Evolutionary conservation across 2,329 filamentous ascomycete species (phyloP), one percentile per base, ranked within the genome.

Genomic region (Blumeriella jaapii): DNA sequence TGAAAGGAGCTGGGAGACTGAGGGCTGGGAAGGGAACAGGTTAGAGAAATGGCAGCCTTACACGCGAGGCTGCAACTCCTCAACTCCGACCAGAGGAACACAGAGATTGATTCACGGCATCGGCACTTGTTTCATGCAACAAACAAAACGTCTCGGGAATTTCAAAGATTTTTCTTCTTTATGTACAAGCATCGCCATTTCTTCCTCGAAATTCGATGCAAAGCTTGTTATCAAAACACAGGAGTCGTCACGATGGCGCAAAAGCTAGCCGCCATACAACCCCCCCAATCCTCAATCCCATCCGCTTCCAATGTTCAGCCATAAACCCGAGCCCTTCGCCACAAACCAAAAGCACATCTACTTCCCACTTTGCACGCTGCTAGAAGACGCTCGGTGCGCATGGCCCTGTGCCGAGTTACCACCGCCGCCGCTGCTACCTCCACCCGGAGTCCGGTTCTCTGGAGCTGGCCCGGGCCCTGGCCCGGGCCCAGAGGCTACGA

Each of bases 311-410:
- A n/a, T n/a, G 30, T 22, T 29, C 36, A 32, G 23, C n/a, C 14
- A 10, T 18, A 13, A 20, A 22, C n/a, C 9, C 24, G 12, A 8
- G 12, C 24, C 26, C 31, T 16, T 18, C 13, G 11, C 19, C 34
- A 31, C 24, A 31, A 27, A 15, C n/a, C n/a, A n/a, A n/a, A n/a
- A n/a, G n/a, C 6, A 24, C n/a, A 23, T 23, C 28, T 38, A 41
- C 24, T 48, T 53, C 12, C 41, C 39, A 42, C 43, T 51, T 20
- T 44, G 39, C 15, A 40, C 40, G 40, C 45, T 47, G 5, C 44
- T 43, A 7, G 47, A 43, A 13, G 44, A 49, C 25, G 39, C 40
- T 33, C 44, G 40, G 34, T 51, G 47, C 15, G 42, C 41, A 42
- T 52, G 47, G 8, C 47, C 46, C 28, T 43, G 39, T 24, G 35